These are phyloP conservation scores for Speleostelium caveatum DNA, from an alignment of 78 protist species.

Conservation along the genomic window DNA sequence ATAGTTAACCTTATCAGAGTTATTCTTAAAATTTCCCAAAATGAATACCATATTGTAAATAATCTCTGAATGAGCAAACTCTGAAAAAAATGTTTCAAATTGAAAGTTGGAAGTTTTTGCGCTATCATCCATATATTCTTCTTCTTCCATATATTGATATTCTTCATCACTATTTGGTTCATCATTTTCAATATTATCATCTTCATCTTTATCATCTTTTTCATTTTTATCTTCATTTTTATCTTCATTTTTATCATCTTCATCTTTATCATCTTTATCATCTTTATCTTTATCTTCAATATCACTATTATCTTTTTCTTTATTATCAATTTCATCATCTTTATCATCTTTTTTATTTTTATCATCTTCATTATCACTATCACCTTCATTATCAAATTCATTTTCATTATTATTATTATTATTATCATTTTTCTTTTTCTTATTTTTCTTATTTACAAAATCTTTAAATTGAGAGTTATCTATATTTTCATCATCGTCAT, in stretches of 20 bases:
- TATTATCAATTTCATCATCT: not conserved
- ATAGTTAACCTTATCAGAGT: not conserved
- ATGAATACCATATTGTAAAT: conserved; percentile 18
- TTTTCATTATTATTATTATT: not conserved
- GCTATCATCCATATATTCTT: not conserved
- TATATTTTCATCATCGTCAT: not conserved
- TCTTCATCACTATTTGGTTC: not conserved
- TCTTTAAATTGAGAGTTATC: not conserved
- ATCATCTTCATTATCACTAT: not conserved
- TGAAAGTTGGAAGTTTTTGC: not conserved
- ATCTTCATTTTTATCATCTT: conserved; percentile 1
- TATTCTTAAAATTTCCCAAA: conserved; percentile 22
- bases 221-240: not conserved
- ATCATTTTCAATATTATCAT: too few species aligned
- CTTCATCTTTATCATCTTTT: conserved; percentile 15
- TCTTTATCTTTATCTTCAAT: not conserved
- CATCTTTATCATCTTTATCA: conserved; percentile 6
- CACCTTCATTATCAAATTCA: not conserved
- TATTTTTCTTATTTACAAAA: not conserved
- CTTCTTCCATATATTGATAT: not conserved
- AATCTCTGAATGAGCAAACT: conserved; percentile 43
- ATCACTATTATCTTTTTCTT: not conserved
- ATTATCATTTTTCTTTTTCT: not conserved
- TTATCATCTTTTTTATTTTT: not conserved
- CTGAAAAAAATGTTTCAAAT: not conserved